phyloP scores from a whole-genome alignment of 345 rosid genomes.

The Combretum micranthum region DNA sequence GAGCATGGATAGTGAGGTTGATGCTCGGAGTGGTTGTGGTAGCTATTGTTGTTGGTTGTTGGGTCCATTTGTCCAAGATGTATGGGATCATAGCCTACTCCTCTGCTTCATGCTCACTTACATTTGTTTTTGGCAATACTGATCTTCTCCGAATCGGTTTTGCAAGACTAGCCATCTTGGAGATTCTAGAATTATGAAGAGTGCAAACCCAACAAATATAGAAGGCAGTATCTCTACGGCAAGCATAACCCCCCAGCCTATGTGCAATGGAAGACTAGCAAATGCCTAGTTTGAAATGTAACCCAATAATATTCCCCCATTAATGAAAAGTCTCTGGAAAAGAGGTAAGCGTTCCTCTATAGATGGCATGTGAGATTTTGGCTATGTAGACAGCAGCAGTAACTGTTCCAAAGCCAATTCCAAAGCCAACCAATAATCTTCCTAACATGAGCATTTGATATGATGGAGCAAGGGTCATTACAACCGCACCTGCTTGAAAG shows the following conservation, averaged over 20 bases:
- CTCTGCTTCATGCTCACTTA: constrained; percentile 59
- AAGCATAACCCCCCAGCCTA: too few relatives aligned
- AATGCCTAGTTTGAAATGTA: constrained; percentile 84
- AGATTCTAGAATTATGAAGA: too few relatives aligned
- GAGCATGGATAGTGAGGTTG: too few relatives aligned
- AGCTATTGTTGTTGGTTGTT: too few relatives aligned
- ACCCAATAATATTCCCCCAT: constrained; percentile 78
- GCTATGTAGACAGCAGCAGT: constrained; percentile 87
- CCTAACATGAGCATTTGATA: constrained; percentile 65
- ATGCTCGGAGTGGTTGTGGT: too few relatives aligned
- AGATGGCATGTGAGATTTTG: constrained; percentile 61
- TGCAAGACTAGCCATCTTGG: constrained; percentile 92
- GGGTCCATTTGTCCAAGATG: too few relatives aligned
- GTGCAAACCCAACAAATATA: too few relatives aligned
- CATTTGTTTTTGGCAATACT: constrained; percentile 64
- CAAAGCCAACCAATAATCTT: constrained; percentile 68
- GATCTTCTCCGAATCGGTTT: constrained; percentile 57
- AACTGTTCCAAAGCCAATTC: constrained; percentile 85
- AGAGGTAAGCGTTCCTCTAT: constrained; percentile 73
- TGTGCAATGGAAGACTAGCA: constrained; percentile 51
- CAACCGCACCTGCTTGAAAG: constrained; percentile 65
- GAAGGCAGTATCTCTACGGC: too few relatives aligned
- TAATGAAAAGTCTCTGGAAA: constrained; percentile 84
- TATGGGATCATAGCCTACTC: too few relatives aligned
- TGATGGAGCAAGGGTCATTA: constrained; percentile 76